A percentile compares a stretch with the other conserved stretches of the same genome.
phyloP scores from a whole-genome alignment of 345 rosid genomes.

The Syzygium jambos region DNA sequence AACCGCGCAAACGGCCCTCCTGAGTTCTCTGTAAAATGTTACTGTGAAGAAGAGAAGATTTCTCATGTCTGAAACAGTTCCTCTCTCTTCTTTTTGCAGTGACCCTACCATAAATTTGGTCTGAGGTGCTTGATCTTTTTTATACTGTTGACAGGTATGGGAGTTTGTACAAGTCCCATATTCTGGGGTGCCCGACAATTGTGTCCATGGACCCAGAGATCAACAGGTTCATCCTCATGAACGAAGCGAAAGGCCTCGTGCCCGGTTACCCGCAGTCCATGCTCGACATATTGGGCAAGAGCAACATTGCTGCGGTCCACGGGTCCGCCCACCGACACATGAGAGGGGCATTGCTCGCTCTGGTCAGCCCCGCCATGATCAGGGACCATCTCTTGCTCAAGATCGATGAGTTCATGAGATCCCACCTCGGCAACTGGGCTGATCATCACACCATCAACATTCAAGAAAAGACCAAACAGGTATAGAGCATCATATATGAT shows the following conservation, averaged over 20 bases:
- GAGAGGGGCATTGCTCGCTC: conserved; percentile 61
- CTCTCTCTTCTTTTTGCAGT: background rate
- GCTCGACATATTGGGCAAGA: conserved; percentile 64
- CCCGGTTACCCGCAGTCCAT: conserved; percentile 93
- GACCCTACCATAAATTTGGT: background rate
- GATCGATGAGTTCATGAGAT: conserved; percentile 50
- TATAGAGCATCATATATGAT: background rate
- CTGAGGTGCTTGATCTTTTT: background rate
- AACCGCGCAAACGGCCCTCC: background rate
- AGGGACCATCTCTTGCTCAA: conserved; percentile 50
- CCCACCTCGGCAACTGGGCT: conserved; percentile 51
- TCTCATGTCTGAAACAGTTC: background rate
- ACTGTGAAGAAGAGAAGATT: background rate
- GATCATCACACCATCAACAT: conserved; percentile 39
- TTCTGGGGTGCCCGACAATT: conserved; percentile 74
- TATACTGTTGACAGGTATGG: conserved; percentile 42
- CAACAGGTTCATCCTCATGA: conserved; percentile 71
- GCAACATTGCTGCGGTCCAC: conserved; percentile 76
- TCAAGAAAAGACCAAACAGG: conserved; percentile 75
- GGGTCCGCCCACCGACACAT: conserved; percentile 62
- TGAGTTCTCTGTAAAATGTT: background rate
- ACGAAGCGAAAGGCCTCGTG: conserved; percentile 74
- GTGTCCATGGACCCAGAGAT: conserved; percentile 76
- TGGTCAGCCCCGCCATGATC: conserved; percentile 50
- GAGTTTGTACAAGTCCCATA: conserved; percentile 71